Conservation (phyloP, 164 flowering plant genomes). For the Chloranthus sessilifolius region DNA sequence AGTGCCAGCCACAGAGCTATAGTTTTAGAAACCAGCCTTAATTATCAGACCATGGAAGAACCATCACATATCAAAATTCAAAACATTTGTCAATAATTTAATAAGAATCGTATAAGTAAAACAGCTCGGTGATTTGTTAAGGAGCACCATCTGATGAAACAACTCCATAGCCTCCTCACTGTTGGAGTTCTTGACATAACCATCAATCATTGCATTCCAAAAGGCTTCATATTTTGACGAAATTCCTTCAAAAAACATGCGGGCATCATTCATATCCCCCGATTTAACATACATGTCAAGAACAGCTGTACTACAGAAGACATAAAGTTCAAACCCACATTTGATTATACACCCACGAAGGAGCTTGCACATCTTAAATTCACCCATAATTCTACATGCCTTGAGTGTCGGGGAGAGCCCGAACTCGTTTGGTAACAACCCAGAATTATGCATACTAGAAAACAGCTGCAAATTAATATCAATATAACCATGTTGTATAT, state of each 20-base stretch:
- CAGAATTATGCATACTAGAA: constrained; percentile 8
- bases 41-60: constrained; percentile 3
- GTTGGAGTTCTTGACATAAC: constrained; percentile 8
- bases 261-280: constrained; percentile 21
- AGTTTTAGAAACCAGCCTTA: constrained; percentile 2
- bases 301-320: constrained; percentile 17
- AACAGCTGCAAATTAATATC: constrained; percentile 14
- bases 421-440: constrained; percentile 19
- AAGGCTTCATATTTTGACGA: constrained; percentile 7
- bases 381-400: constrained; percentile 19
- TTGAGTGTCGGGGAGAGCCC: constrained; percentile 20
- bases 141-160: constrained; percentile 7
- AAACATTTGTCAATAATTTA: constrained; percentile 6
- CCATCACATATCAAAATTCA: not conserved
- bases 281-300: constrained; percentile 26
- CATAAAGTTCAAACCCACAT: constrained; percentile 11
- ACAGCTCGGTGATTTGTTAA: constrained; percentile 4
- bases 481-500: constrained; percentile 29
- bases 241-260: constrained; percentile 14
- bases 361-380: constrained; percentile 14
- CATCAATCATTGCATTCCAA: constrained; percentile 26
- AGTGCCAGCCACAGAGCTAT: constrained; percentile 20
- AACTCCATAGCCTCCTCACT: constrained; percentile 25
- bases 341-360: constrained; percentile 15
- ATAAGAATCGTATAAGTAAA: constrained; percentile 17